Conservation (phyloP, 768 basidiomycete genomes). For the Ramaria sp. region DNA sequence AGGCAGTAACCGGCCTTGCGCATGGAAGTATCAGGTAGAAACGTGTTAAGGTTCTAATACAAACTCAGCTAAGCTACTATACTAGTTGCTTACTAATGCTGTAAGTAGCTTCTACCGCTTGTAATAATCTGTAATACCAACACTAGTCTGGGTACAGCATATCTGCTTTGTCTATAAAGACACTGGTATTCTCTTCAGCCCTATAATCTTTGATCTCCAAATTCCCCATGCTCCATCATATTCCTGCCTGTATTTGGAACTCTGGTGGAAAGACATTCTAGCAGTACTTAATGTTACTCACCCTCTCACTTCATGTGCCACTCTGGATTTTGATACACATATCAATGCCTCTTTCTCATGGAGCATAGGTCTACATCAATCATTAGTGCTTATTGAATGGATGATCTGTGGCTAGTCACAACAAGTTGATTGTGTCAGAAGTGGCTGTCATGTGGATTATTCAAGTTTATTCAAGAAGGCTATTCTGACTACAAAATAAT, state of each 20-base stretch:
- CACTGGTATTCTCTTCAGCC: background rate
- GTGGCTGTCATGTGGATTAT: background rate
- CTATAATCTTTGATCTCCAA: background rate
- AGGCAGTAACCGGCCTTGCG: too few relatives aligned
- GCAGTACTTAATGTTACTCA: background rate
- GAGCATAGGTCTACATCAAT: background rate
- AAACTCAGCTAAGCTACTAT: too few relatives aligned
- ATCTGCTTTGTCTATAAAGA: background rate
- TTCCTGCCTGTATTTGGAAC: background rate
- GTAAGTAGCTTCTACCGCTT: too few relatives aligned
- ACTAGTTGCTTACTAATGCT: too few relatives aligned
- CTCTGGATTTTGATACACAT: background rate
- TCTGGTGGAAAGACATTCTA: background rate
- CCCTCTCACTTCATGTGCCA: background rate
- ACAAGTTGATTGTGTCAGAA: conserved; percentile 1
- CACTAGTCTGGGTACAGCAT: background rate
- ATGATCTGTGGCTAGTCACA: background rate
- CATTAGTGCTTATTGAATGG: background rate
- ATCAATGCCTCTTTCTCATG: background rate
- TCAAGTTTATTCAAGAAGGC: too few relatives aligned
- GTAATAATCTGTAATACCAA: too few relatives aligned
- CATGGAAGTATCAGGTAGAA: too few relatives aligned
- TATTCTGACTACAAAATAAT: too few relatives aligned
- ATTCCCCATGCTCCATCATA: background rate
- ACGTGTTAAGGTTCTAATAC: too few relatives aligned